Conservation (phyloP, 179 eudicot species). For the Gypsophila paniculata region DNA sequence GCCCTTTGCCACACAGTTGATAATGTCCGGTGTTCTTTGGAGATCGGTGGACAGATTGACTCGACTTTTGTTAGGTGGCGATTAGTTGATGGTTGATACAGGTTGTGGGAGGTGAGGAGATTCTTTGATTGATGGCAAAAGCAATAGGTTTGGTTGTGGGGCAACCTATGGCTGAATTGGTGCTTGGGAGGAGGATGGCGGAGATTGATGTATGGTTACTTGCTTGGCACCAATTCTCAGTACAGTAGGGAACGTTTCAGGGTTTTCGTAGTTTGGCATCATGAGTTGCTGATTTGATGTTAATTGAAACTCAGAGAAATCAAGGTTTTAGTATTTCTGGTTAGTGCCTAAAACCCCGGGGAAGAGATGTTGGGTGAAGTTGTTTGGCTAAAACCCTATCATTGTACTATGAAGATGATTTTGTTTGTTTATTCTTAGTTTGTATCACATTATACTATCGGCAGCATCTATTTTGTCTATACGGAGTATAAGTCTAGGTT, state of each 20-base stretch:
- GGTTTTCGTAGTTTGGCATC: conserved; percentile 5
- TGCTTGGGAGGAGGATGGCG: background rate
- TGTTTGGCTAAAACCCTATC: background rate
- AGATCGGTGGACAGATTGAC: no score
- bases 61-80: background rate
- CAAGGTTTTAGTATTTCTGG: background rate
- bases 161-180: background rate
- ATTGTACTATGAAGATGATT: background rate
- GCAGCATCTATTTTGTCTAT: background rate
- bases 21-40: no score
- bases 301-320: background rate
- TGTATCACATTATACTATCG: conserved; percentile 3
- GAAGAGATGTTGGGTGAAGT: background rate
- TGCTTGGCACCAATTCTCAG: background rate
- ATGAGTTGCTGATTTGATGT: conserved; percentile 10
- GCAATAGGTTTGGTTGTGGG: background rate
- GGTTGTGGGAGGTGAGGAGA: background rate
- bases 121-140: background rate
- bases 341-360: background rate
- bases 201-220: background rate
- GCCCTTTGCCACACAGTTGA: no score
- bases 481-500: background rate
- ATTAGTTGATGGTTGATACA: background rate
- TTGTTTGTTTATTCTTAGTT: background rate
- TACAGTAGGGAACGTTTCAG: background rate